Conservation (phyloP, 163 green algal species). For the Prototheca cutis region DNA sequence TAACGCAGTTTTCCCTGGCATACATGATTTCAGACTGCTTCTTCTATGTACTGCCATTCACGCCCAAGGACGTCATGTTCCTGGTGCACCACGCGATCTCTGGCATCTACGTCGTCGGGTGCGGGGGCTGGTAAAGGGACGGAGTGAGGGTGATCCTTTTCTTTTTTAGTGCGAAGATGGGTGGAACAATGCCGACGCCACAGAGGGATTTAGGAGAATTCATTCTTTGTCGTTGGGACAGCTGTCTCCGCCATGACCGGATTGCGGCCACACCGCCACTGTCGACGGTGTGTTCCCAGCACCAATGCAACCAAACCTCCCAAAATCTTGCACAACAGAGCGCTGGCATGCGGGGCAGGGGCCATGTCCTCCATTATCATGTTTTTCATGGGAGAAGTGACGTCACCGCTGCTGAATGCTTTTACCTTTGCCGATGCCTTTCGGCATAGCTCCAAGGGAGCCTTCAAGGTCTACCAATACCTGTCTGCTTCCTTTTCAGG, state of each 20-base stretch:
- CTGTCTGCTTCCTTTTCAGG: conserved; percentile 22
- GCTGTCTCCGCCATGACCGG: too few relatives aligned
- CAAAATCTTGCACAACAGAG: not conserved
- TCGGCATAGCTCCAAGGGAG: not conserved
- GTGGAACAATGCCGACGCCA: too few relatives aligned
- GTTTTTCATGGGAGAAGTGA: conserved; percentile 30
- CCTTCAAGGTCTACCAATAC: conserved; percentile 5
- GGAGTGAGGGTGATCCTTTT: not conserved
- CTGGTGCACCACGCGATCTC: conserved; percentile 23
- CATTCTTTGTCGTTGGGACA: too few relatives aligned
- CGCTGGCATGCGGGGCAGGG: not conserved
- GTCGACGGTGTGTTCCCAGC: too few relatives aligned
- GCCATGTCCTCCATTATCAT: conserved; percentile 15
- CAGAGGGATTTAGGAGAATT: too few relatives aligned
- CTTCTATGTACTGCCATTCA: conserved; percentile 23
- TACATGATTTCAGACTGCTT: conserved; percentile 27
- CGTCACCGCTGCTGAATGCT: conserved; percentile 22
- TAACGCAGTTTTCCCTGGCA: conserved; percentile 23
- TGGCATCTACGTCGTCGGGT: conserved; percentile 13
- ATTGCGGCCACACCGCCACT: too few relatives aligned
- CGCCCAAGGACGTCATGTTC: conserved; percentile 15
- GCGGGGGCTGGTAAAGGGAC: not conserved
- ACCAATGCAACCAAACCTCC: not conserved
- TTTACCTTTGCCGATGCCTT: conserved; percentile 15
- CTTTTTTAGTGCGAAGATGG: too few relatives aligned